Evolutionary conservation across 2,329 filamentous ascomycete genomes (phyloP), one percentile per base, ranked within the genome.

Genomic region (Rhinocladiella similis): DNA sequence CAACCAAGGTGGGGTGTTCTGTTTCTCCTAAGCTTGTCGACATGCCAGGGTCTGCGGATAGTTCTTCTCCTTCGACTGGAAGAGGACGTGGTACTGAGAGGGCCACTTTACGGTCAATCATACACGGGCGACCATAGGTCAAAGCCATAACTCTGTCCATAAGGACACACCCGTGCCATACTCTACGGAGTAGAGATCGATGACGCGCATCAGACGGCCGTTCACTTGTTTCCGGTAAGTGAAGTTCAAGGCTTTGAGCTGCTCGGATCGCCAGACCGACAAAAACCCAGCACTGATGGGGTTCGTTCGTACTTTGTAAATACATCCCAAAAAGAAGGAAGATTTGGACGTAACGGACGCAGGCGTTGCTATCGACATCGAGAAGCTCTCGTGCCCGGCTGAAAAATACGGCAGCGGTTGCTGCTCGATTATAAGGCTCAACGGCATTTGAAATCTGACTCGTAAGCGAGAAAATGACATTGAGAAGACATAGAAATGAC

Each of bases 261-360:
- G 74, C 78, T 1, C 77, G 70, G 14, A 79, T 73, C 0, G 77
- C 77, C 4, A 75, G 67, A 0, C 77, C 77, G 0, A 77, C 74
- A 1, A 76, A 72, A 65, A 80, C 78, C 78, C 78, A 81, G 1
- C 76, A 80, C 56, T 78, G 74, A 54, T 80, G 74, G 0, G 75
- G 74, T 7, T 73, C 73, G 13, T 77, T 73, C 0, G 78, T 80
- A 46, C 78, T 77, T 46, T 80, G 78, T 0, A 80, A 63, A 56
- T 80, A 80, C 46, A 79, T 77, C 10, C 74, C 76, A 58, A 78
- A 77, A 3, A 81, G 66, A 0, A 81, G 65, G 1, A 80, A 65
- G 49, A 75, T 79, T 59, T 80, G 78, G 0, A 80, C 74, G 1
- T 77, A 53, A 42, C 74, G 75, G 0, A 76, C 61, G 0, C 75